These are phyloP conservation scores for Beta macrorhiza DNA, from an alignment of 179 eudicot species.

Conservation along the genomic window DNA sequence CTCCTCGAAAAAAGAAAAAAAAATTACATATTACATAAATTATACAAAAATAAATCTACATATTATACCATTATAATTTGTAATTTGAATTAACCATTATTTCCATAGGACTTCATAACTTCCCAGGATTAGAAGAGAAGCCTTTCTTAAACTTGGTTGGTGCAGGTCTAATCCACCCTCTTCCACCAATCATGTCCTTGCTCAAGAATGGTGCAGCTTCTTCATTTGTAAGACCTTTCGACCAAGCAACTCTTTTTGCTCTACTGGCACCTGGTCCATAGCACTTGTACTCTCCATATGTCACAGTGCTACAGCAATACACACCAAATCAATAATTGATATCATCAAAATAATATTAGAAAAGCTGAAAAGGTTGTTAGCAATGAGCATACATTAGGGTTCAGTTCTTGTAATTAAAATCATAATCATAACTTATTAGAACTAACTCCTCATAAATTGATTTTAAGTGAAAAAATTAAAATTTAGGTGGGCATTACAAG, in stretches of 20 bases:
- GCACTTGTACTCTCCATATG: conserved; percentile 71
- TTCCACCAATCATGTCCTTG: conserved; percentile 60
- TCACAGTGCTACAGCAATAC: conserved; percentile 40
- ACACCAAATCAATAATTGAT: no score
- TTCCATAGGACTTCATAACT: not conserved
- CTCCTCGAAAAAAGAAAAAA: not conserved
- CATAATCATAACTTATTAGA: no score
- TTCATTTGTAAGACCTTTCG: conserved; percentile 41
- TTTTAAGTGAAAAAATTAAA: no score
- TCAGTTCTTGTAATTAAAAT: no score
- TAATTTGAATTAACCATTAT: not conserved
- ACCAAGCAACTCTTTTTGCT: conserved; percentile 56
- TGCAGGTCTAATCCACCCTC: conserved; percentile 57
- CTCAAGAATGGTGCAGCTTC: conserved; percentile 53
- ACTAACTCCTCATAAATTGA: no score
- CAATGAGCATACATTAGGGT: no score
- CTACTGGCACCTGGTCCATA: conserved; percentile 65
- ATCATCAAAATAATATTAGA: no score
- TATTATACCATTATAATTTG: not conserved
- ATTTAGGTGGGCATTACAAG: no score
- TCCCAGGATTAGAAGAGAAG: conserved; percentile 6
- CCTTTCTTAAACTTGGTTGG: conserved; percentile 49
- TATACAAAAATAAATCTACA: not conserved
- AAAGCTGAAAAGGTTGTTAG: no score
- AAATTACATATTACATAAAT: not conserved